A percentile compares a stretch with the other conserved stretches of the same genome.
Conservation (phyloP, 306 rosid species). For the Cicer bijugum region DNA sequence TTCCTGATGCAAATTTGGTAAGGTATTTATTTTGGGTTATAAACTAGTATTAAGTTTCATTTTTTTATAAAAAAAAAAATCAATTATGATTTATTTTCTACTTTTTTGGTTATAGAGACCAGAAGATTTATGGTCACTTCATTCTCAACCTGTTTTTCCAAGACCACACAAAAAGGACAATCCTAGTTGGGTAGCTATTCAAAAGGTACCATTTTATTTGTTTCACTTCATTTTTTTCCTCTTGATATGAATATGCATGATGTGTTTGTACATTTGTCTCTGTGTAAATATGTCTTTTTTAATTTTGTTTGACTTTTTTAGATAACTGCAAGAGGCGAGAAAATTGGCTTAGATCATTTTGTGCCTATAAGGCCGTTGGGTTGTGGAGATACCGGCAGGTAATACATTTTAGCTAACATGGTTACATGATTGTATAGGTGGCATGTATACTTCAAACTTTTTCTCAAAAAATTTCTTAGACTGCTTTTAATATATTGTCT, state of each 20-base stretch:
- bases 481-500: background rate
- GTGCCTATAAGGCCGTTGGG: slow-evolving; percentile 85
- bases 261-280: background rate
- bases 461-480: background rate
- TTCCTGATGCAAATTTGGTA: slow-evolving; percentile 99
- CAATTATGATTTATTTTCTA: background rate
- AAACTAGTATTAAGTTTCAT: slow-evolving; percentile 9
- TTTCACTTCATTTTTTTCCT: slow-evolving; percentile 26
- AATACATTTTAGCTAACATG: slow-evolving; percentile 4
- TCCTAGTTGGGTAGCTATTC: slow-evolving; percentile 89
- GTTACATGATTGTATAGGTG: background rate
- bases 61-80: background rate
- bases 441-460: background rate
- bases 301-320: slow-evolving; percentile 41
- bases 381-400: slow-evolving; percentile 98
- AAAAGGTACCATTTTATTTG: slow-evolving; percentile 60
- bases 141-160: slow-evolving; percentile 79
- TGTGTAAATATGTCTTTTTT: slow-evolving; percentile 9
- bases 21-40: slow-evolving; percentile 64
- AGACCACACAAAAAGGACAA: slow-evolving; percentile 81
- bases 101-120: slow-evolving; percentile 69
- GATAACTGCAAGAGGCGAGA: slow-evolving; percentile 69
- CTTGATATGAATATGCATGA: slow-evolving; percentile 1
- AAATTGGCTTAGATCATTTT: slow-evolving; percentile 81
- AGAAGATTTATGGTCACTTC: slow-evolving; percentile 90